Conservation (phyloP, 371 early-diverging fungal species). For the Coemansia sp. region DNA sequence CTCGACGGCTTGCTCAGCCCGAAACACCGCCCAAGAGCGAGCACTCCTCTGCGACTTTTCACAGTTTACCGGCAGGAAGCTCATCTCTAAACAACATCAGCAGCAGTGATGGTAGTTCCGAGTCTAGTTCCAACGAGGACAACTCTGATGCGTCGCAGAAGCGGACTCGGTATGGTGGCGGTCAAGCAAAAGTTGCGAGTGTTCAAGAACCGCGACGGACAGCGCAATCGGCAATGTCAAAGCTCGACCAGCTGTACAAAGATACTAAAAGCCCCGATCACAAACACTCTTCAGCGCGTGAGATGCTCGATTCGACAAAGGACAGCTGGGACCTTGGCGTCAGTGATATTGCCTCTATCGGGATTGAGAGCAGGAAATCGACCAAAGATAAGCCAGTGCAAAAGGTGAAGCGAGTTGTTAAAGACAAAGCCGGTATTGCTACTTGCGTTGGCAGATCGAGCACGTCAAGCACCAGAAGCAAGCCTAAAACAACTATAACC, state of each 20-base stretch:
- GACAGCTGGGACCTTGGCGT: constrained; percentile 34
- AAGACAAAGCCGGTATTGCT: constrained; percentile 4
- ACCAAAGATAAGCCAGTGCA: neutral
- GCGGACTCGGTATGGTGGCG: constrained; percentile 2
- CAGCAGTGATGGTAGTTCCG: constrained; percentile 11
- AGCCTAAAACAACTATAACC: neutral
- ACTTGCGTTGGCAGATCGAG: neutral
- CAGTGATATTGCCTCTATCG: neutral
- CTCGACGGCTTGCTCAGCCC: constrained; percentile 28
- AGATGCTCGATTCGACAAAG: constrained; percentile 31
- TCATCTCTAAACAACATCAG: neutral
- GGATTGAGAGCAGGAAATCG: neutral
- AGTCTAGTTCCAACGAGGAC: constrained; percentile 10
- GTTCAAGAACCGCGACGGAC: constrained; percentile 19
- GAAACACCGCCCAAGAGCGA: neutral
- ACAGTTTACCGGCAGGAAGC: neutral
- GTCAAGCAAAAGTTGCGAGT: neutral
- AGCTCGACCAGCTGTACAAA: constrained; percentile 31
- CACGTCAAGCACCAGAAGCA: neutral
- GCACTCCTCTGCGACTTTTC: neutral
- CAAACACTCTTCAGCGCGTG: constrained; percentile 15
- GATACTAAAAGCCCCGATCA: constrained; percentile 8
- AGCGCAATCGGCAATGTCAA: constrained; percentile 32
- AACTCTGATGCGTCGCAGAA: constrained; percentile 4
- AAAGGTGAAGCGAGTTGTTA: constrained; percentile 3